Evolutionary conservation across 2,329 filamentous ascomycete genomes (phyloP).

Genomic region (Ilyonectria sp.): DNA sequence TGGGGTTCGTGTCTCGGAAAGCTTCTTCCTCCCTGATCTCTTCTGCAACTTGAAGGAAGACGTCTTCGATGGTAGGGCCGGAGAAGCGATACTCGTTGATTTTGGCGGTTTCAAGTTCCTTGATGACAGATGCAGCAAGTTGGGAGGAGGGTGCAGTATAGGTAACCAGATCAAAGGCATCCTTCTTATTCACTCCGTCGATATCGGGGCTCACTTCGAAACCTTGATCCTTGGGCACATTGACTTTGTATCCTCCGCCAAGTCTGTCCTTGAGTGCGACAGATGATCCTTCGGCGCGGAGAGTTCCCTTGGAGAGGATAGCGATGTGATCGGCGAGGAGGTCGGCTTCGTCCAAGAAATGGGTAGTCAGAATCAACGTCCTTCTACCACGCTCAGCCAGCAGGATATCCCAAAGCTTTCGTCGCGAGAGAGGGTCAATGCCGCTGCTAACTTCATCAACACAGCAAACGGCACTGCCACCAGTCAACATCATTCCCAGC

Average conservation of each 20-base stretch:
- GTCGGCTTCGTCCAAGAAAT: constrained; percentile 95
- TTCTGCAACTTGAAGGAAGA: constrained; percentile 89
- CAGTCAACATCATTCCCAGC: constrained; percentile 95
- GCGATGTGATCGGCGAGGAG: constrained; percentile 90
- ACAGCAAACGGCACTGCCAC: constrained; percentile 89
- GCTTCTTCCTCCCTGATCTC: constrained; percentile 75
- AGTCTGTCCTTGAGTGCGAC: constrained; percentile 87
- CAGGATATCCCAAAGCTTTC: constrained; percentile 96
- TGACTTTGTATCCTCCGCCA: constrained; percentile 88
- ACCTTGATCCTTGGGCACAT: constrained; percentile 74
- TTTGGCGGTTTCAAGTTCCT: constrained; percentile 74
- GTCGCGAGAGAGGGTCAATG: constrained; percentile 86
- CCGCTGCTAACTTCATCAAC: constrained; percentile 94
- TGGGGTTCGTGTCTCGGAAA: constrained; percentile 44
- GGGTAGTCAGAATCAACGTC: constrained; percentile 90
- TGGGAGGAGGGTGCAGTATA: constrained; percentile 80
- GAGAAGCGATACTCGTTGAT: constrained; percentile 87
- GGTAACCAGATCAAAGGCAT: constrained; percentile 78
- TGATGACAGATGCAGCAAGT: constrained; percentile 80
- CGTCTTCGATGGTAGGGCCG: constrained; percentile 92
- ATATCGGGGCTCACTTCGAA: constrained; percentile 65
- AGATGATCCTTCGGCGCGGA: constrained; percentile 87
- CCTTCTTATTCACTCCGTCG: constrained; percentile 69
- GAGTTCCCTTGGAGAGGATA: constrained; percentile 86
- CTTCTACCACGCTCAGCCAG: constrained; percentile 85